Conservation (phyloP, 352 stramenopile species). For the Globisporangium mamillatum region DNA sequence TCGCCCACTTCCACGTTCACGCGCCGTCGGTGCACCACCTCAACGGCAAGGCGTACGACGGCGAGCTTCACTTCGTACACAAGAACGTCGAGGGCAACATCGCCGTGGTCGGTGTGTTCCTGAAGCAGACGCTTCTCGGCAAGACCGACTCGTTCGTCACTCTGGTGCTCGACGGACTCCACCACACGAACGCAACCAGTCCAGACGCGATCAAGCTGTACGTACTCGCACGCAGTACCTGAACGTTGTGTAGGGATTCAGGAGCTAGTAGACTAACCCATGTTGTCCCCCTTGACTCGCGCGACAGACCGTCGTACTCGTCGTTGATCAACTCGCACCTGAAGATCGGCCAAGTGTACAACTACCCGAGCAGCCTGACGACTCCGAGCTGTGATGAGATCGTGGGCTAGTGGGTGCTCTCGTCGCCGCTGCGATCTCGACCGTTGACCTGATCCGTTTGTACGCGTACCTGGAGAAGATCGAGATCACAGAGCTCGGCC, state of each 20-base stretch:
- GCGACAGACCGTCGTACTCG: constrained; percentile 5
- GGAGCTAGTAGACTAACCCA: not conserved
- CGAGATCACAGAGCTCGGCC: constrained; percentile 23
- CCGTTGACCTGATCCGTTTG: not conserved
- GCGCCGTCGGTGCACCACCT: constrained; percentile 33
- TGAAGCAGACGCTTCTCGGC: constrained; percentile 8
- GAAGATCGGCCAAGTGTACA: constrained; percentile 17
- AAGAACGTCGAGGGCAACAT: constrained; percentile 17
- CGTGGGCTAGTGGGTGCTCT: constrained; percentile 37
- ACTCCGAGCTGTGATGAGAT: constrained; percentile 32
- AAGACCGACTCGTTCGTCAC: constrained; percentile 7
- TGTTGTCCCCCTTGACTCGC: not conserved
- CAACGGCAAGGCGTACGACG: constrained; percentile 26
- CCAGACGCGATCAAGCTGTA: not conserved
- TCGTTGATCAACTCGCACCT: constrained; percentile 1
- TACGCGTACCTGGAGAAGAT: constrained; percentile 23
- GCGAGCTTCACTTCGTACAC: constrained; percentile 44
- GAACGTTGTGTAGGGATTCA: too few species aligned
- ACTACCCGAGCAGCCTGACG: constrained; percentile 36
- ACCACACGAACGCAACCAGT: not conserved
- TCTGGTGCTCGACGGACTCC: not conserved
- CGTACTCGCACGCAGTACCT: not conserved
- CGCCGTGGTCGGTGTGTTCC: constrained; percentile 22
- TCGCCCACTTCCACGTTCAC: constrained; percentile 37
- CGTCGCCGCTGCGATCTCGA: constrained; percentile 24